Base-by-base conservation (phyloP, 768 basidiomycete species). In the Lactarius deliciosus region DNA sequence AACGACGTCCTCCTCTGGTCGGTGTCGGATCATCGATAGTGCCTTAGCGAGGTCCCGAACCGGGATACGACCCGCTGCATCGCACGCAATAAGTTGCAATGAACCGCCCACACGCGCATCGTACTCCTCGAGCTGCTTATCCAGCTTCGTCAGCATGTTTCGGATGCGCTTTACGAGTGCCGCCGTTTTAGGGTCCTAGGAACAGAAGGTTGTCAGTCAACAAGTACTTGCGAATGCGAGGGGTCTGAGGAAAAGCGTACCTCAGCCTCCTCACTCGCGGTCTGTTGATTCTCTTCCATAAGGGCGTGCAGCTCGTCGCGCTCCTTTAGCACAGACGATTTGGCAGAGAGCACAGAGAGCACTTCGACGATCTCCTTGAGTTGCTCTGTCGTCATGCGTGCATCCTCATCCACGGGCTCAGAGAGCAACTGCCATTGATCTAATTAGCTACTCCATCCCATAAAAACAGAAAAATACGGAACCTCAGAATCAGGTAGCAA, bases 361-460 rank as follows among this genome's bases (percentile, higher is more conserved):
- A 96, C 95, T 70, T 96, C 95, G 45, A 89, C 89, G 43, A 99
- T 85, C 77, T 99, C 97, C 74, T 90, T 91, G 28, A 99, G 83
- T 73, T 99, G 96, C 73, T 98, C 96, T 11, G 90, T 86, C 2
- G 95, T 98, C 96, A 99, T 98, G 54, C 94, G 89, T n/a, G 94
- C 94, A 71, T 86, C 88, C 57, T 83, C 80, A 64, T 83, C 85
- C 30, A 78, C 58, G 32, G 78, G 76, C 68, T 91, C 86, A n/a
- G 87, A 84, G 55, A 86, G 77, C 55, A 92, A 80, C 90, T 92
- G 66, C 13, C 28, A 54, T 28, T 53, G 9, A 36, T 11, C 7
- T 36, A 34, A 30, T 70, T 47, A 64, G 30, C 36, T 15, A 20
- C 16, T 38, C 8, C 50, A 32, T 54, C 3, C 11, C 18, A 58